These are phyloP conservation scores for Galerina marginata DNA, from an alignment of 768 basidiomycete genomes.

Conservation along the genomic window DNA sequence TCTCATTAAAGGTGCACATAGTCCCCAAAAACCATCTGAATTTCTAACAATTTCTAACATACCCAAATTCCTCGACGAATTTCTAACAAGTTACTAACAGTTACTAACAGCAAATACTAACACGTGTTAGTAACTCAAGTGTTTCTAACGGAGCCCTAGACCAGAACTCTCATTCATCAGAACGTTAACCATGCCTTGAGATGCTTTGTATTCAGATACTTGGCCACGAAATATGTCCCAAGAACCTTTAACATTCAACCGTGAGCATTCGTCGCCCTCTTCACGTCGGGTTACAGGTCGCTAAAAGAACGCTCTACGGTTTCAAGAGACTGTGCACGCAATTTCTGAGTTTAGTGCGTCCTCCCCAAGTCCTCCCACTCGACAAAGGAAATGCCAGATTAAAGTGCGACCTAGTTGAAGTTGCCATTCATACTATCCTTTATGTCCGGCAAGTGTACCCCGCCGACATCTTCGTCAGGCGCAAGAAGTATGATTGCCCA, in stretches of 20 bases:
- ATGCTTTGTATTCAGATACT: no score
- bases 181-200: no score
- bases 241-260: constrained; percentile 36
- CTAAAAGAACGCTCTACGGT: background rate
- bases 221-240: constrained; percentile 25
- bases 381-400: background rate
- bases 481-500: constrained; percentile 89
- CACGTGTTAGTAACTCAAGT: no score
- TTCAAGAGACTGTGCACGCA: constrained; percentile 64
- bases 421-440: constrained; percentile 90
- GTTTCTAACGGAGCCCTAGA: no score
- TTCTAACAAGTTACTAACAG: no score
- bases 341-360: constrained; percentile 75
- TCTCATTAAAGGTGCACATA: no score
- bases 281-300: background rate
- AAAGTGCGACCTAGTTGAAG: constrained; percentile 68
- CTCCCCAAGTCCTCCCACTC: background rate
- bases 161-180: no score
- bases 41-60: no score
- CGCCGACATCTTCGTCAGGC: constrained; percentile 81
- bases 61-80: no score
- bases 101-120: no score
- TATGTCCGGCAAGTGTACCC: constrained; percentile 93
- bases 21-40: no score
- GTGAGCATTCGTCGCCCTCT: constrained; percentile 13